phyloP scores from a whole-genome alignment of 2,329 filamentous ascomycete species.

The Monosporascus sp. region DNA sequence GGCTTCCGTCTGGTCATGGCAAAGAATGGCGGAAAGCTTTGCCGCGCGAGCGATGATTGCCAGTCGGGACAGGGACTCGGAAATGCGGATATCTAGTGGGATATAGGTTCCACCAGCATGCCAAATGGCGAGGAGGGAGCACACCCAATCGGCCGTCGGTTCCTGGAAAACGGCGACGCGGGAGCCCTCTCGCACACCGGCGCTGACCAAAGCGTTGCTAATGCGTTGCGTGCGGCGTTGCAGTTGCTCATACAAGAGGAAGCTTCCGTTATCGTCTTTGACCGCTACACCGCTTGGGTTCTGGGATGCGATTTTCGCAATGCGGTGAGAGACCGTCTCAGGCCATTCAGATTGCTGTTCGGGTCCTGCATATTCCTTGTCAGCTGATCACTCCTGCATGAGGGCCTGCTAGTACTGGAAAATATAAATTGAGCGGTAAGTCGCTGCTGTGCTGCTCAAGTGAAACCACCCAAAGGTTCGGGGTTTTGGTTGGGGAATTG shows the following conservation, averaged over 20 bases:
- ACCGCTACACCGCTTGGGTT: conserved; percentile 1
- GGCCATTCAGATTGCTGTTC: conserved; percentile 2
- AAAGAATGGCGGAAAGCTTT: background rate
- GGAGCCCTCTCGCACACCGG: conserved; percentile 9
- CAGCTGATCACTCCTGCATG: background rate
- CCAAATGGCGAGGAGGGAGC: conserved; percentile 36
- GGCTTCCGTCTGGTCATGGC: conserved; percentile 1
- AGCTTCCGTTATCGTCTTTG: conserved; percentile 13
- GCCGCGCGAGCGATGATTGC: background rate
- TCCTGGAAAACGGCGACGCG: conserved; percentile 36
- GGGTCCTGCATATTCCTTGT: conserved; percentile 1
- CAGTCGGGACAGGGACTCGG: conserved; percentile 4
- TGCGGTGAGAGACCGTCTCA: conserved; percentile 20
- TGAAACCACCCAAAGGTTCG: background rate
- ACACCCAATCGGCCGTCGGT: conserved; percentile 29
- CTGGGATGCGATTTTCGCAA: conserved; percentile 27
- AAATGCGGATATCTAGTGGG: conserved; percentile 34
- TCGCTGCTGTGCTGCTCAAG: no score
- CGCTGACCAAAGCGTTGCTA: conserved; percentile 7
- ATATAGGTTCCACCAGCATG: conserved; percentile 33
- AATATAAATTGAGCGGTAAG: no score
- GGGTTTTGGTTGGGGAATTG: background rate
- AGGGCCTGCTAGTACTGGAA: no score
- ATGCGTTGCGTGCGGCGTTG: conserved; percentile 28
- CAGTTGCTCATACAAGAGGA: conserved; percentile 32